phyloP scores from a whole-genome alignment of 1,139 yeast species.

The Yamadazyma friedrichii region DNA sequence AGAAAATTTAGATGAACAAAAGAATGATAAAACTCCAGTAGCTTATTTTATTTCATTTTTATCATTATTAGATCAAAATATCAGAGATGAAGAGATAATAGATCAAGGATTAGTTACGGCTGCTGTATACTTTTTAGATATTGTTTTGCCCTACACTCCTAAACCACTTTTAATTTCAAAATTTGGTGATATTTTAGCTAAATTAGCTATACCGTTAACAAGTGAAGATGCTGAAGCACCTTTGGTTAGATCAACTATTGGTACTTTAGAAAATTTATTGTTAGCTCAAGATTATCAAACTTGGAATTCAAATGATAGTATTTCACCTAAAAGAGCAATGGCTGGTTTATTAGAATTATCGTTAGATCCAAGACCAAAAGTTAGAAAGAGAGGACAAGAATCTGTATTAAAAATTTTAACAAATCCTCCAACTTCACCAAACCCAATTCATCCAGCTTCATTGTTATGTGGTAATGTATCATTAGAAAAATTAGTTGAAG shows the following conservation, averaged over 20 bases:
- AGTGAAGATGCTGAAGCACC: constrained; percentile 79
- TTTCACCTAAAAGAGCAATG: constrained; percentile 81
- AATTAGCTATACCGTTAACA: constrained; percentile 78
- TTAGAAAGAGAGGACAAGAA: constrained; percentile 92
- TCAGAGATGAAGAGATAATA: constrained; percentile 49
- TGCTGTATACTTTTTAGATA: constrained; percentile 78
- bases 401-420: constrained; percentile 63
- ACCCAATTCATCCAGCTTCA: constrained; percentile 75
- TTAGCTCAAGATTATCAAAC: constrained; percentile 77
- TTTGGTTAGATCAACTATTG: constrained; percentile 76
- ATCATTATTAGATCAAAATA: constrained; percentile 75
- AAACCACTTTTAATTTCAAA: constrained; percentile 64
- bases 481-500: constrained; percentile 50
- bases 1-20: constrained; percentile 76
- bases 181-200: constrained; percentile 74
- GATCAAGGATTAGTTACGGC: constrained; percentile 69
- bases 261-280: constrained; percentile 77
- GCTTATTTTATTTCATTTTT: constrained; percentile 84
- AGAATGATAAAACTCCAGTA: constrained; percentile 57
- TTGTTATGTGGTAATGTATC: constrained; percentile 67
- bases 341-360: constrained; percentile 78
- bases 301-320: constrained; percentile 57
- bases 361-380: constrained; percentile 90
- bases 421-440: constrained; percentile 81
- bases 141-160: constrained; percentile 76